phyloP scores from a whole-genome alignment of 331 rosid species.

The Malus hybrid region DNA sequence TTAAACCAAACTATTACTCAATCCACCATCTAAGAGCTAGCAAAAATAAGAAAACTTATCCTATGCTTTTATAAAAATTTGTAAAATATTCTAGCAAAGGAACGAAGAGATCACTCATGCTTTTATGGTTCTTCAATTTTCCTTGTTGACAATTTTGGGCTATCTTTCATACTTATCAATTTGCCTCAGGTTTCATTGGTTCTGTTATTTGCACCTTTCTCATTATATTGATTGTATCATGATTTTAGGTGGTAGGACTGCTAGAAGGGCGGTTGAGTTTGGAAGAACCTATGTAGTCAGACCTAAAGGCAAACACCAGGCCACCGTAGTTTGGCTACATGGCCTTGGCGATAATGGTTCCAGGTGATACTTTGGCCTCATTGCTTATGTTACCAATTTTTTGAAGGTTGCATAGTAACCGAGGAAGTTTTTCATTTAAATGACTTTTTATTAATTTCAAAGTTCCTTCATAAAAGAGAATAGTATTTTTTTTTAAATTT shows the following conservation, averaged over 20 bases:
- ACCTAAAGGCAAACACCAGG: conserved; percentile 98
- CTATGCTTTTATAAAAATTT: too few relatives aligned
- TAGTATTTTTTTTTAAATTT: not conserved
- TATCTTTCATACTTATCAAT: not conserved
- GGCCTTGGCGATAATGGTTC: conserved; percentile 99
- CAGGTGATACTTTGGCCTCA: conserved; percentile 47
- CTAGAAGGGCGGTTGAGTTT: conserved; percentile 61
- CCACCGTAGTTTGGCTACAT: conserved; percentile 97
- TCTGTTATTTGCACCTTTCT: not conserved
- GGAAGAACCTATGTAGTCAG: conserved; percentile 91
- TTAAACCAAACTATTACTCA: too few relatives aligned
- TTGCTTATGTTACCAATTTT: not conserved
- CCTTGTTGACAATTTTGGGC: not conserved
- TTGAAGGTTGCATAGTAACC: not conserved
- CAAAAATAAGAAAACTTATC: too few relatives aligned
- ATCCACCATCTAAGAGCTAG: too few relatives aligned
- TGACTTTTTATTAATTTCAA: not conserved
- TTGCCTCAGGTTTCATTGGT: not conserved
- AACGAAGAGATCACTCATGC: not conserved
- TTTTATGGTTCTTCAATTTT: not conserved
- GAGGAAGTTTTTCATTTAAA: not conserved
- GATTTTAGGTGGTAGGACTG: conserved; percentile 50
- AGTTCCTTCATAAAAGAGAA: not conserved
- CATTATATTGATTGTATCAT: not conserved
- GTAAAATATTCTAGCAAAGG: not conserved